Base-by-base conservation (phyloP, 768 basidiomycete species). In the Suillus subluteus region DNA sequence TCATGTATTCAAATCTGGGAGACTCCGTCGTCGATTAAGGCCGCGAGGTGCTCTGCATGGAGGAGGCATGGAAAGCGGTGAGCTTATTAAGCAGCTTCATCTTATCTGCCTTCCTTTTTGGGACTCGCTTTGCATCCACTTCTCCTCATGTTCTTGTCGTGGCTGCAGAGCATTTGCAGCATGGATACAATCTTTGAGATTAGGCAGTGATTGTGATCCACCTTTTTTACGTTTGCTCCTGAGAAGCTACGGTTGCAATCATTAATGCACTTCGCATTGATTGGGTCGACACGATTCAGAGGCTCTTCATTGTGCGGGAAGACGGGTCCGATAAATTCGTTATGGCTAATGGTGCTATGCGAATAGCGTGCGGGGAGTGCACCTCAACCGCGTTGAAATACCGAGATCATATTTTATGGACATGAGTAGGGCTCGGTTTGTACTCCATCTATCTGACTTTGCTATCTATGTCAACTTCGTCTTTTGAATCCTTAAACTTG, bases 61-160 rank as follows among this genome's bases (percentile, higher is more conserved):
- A 43, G 67, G 35, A 68, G 72, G 67, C 75, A 73, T 76, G 73
- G 74, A 69, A 68, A 66, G 65, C 65, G 32, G 62, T 56, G 68
- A 65, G 44, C 30, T 64, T 70, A 70, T 66, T 69, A 67, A 63
- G 67, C 54, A 62, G 5, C 68, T 52, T 67, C 66, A 74, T 71
- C 72, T 41, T 72, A 63, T 69, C 74, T 32, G 66, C 64, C 65
- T 77, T 68, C 75, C 75, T 72, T 67, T 76, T 71, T 46, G 23
- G 73, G 71, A 67, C 9, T 40, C 9, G 9, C 18, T 11, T 55
- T 55, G 9, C 52, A 32, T 58, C 15, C 37, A 59, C 23, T 41
- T 41, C 21, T 43, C 37, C 58, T 59, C 58, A 40, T 59, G 58
- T 59, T 59, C 23, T 43, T 43, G 18, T 61, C 59, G 21, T 61